Conservation (phyloP, 371 early-diverging fungal species). For the Mortierella sp. region DNA sequence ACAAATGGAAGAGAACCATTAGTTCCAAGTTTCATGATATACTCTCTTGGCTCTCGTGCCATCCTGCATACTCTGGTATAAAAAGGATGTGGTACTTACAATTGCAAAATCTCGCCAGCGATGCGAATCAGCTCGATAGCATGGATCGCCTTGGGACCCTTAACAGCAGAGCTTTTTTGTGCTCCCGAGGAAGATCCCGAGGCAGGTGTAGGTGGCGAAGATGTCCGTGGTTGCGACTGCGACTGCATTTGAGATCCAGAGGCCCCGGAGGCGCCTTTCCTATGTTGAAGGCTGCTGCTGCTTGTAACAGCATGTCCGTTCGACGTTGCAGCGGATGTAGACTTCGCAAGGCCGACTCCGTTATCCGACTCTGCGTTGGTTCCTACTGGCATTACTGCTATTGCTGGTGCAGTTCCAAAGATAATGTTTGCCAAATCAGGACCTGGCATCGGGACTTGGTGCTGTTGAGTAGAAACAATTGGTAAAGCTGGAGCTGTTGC, state of each 20-base stretch:
- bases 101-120: slow-evolving; percentile 52
- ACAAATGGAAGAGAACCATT: neutral
- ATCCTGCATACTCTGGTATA: neutral
- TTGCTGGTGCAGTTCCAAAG: slow-evolving; percentile 25
- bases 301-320: slow-evolving; percentile 7
- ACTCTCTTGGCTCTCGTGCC: neutral
- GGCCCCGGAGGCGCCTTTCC: slow-evolving; percentile 23
- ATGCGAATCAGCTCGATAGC: slow-evolving; percentile 56
- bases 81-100: slow-evolving; percentile 27
- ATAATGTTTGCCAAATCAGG: slow-evolving; percentile 50
- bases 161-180: slow-evolving; percentile 15
- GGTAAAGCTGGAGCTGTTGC: slow-evolving; percentile 27
- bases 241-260: slow-evolving; percentile 17
- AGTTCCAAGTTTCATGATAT: neutral
- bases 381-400: neutral
- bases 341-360: neutral
- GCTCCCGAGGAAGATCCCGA: slow-evolving; percentile 29
- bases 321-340: neutral
- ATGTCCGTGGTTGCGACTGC: slow-evolving; percentile 27
- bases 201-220: slow-evolving; percentile 43
- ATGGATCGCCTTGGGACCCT: slow-evolving; percentile 47
- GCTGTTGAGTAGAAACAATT: slow-evolving; percentile 13
- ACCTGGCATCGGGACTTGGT: slow-evolving; percentile 36
- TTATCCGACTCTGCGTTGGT: neutral
- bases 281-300: slow-evolving; percentile 22